Conservation (phyloP, 495 filamentous ascomycete genomes). For the Letharia lupina region DNA sequence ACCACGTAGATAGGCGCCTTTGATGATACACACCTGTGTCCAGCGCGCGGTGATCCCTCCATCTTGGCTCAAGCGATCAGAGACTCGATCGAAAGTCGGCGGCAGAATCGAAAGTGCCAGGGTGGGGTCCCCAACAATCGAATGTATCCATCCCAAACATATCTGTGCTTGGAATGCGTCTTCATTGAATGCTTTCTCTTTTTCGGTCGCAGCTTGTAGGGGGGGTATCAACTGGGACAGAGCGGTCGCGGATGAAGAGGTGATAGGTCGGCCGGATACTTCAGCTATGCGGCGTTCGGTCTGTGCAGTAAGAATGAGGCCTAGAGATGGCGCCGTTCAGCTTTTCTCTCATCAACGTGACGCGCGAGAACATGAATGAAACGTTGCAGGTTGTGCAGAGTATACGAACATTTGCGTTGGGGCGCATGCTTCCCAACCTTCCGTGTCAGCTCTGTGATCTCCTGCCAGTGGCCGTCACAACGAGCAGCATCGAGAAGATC, state of each 20-base stretch:
- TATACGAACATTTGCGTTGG: slow-evolving; percentile 67
- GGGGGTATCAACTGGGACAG: slow-evolving; percentile 54
- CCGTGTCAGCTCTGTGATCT: slow-evolving; percentile 77
- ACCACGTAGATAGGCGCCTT: slow-evolving; percentile 67
- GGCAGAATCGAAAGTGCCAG: slow-evolving; percentile 56
- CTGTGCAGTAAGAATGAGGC: slow-evolving; percentile 65
- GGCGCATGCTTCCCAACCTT: slow-evolving; percentile 93
- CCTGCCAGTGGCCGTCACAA: slow-evolving; percentile 80
- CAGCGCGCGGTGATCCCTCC: slow-evolving; percentile 51
- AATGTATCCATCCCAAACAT: slow-evolving; percentile 77
- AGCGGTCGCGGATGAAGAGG: slow-evolving; percentile 38
- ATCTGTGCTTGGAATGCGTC: slow-evolving; percentile 73
- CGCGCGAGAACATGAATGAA: background rate
- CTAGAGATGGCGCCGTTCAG: slow-evolving; percentile 34
- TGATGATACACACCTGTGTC: slow-evolving; percentile 72
- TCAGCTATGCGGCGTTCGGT: slow-evolving; percentile 58
- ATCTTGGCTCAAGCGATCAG: slow-evolving; percentile 41
- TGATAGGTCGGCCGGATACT: slow-evolving; percentile 38
- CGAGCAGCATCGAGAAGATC: slow-evolving; percentile 74
- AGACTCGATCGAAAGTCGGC: slow-evolving; percentile 46
- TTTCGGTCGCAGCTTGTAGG: slow-evolving; percentile 57
- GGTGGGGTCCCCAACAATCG: slow-evolving; percentile 58
- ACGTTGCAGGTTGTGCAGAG: background rate
- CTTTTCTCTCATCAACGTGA: background rate
- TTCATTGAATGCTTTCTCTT: slow-evolving; percentile 47